These are phyloP conservation scores for Pochonia chlamydosporia DNA, from an alignment of 2,329 filamentous ascomycete species.

Conservation along the genomic window DNA sequence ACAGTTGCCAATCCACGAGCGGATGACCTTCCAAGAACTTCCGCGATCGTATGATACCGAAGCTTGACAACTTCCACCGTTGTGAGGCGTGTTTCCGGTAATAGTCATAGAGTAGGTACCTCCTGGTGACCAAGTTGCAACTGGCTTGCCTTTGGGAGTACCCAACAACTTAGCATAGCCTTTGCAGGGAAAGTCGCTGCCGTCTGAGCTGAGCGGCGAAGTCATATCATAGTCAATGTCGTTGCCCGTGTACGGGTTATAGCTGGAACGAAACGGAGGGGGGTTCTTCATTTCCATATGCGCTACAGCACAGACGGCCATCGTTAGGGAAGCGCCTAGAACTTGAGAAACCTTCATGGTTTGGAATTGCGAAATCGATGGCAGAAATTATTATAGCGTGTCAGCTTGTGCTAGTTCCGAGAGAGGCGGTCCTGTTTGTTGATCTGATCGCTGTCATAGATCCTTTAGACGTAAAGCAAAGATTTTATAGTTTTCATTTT, in stretches of 20 bases:
- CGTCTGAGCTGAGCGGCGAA: constrained; percentile 44
- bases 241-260: constrained; percentile 17
- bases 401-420: no score
- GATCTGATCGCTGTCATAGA: no score
- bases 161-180: constrained; percentile 26
- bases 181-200: constrained; percentile 58
- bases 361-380: background rate
- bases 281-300: constrained; percentile 26
- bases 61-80: constrained; percentile 59
- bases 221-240: constrained; percentile 51
- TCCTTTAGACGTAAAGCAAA: background rate
- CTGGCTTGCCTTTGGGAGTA: constrained; percentile 30
- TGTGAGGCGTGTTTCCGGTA: constrained; percentile 46
- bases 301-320: constrained; percentile 5
- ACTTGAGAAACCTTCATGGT: background rate
- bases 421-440: no score
- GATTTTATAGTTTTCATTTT: background rate
- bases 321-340: background rate
- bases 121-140: constrained; percentile 47
- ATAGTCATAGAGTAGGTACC: constrained; percentile 46
- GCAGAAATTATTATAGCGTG: no score
- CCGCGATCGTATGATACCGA: constrained; percentile 58
- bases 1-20: constrained; percentile 28
- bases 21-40: constrained; percentile 48
- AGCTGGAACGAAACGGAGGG: constrained; percentile 21